Percentiles rank a stretch among this genome's conserved stretches.
phyloP scores from a whole-genome alignment of 1,284 basidiomycete species.

The Acaromyces ingoldii region DNA sequence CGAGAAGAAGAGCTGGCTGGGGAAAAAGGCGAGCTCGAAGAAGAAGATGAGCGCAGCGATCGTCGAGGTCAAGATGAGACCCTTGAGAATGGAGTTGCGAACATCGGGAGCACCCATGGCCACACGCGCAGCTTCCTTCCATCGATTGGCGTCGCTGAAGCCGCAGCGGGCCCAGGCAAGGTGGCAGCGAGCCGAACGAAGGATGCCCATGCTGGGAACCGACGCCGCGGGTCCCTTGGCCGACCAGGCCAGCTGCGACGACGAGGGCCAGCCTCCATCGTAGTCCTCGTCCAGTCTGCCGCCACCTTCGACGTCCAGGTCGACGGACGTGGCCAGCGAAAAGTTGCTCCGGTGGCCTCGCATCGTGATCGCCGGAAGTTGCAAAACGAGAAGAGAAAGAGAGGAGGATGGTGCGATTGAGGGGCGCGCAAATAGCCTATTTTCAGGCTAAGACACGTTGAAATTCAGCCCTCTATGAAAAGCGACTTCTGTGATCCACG shows the following conservation, averaged over 20 bases:
- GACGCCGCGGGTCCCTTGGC: conserved; percentile 39
- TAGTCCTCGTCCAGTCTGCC: conserved; percentile 40
- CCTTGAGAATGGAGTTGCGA: conserved; percentile 40
- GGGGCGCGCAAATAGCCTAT: too few relatives aligned
- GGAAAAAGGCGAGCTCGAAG: conserved; percentile 46
- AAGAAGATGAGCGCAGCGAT: conserved; percentile 40
- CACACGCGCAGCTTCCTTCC: conserved; percentile 22
- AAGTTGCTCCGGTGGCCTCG: conserved; percentile 7
- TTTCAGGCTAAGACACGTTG: too few relatives aligned
- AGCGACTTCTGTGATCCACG: too few relatives aligned
- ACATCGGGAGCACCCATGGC: conserved; percentile 17
- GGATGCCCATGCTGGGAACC: conserved; percentile 21
- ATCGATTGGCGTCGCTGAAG: conserved; percentile 36
- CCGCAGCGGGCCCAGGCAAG: conserved; percentile 36
- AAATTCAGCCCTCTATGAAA: too few relatives aligned
- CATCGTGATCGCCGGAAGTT: too few relatives aligned
- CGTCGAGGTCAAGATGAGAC: conserved; percentile 36
- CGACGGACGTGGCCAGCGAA: conserved; percentile 24
- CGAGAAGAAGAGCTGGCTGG: conserved; percentile 31
- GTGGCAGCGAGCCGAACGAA: conserved; percentile 25
- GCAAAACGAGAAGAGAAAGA: too few relatives aligned
- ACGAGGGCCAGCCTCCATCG: conserved; percentile 32
- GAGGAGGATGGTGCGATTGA: too few relatives aligned
- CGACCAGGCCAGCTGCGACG: conserved; percentile 27
- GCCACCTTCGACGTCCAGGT: conserved; percentile 44